Conservation (phyloP, 257 asterid species). For the Schizonepeta tenuifolia region DNA sequence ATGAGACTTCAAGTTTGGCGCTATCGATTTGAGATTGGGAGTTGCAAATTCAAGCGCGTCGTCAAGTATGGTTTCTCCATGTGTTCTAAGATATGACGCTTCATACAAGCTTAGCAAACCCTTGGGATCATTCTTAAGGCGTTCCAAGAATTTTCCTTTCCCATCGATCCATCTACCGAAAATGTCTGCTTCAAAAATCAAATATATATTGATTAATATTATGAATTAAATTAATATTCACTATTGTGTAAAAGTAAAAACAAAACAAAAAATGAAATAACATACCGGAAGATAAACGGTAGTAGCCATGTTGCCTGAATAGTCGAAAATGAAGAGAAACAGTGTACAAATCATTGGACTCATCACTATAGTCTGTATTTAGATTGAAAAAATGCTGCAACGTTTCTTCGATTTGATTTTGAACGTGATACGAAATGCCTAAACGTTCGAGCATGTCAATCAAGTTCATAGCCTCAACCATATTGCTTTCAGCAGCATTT, state of each 20-base stretch:
- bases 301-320: slow-evolving; percentile 39
- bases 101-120: slow-evolving; percentile 18
- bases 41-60: slow-evolving; percentile 31
- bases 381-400: not conserved
- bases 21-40: not conserved
- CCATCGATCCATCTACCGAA: slow-evolving; percentile 17
- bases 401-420: slow-evolving; percentile 16
- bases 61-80: slow-evolving; percentile 20
- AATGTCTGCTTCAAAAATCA: slow-evolving; percentile 5
- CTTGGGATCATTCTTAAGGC: slow-evolving; percentile 13
- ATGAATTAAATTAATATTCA: not conserved
- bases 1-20: not conserved
- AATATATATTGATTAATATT: not conserved
- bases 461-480: not conserved
- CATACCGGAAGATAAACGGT: slow-evolving; percentile 6
- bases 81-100: not conserved
- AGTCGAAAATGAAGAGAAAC: slow-evolving; percentile 35
- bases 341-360: slow-evolving; percentile 30
- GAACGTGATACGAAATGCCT: slow-evolving; percentile 33
- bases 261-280: too few relatives aligned
- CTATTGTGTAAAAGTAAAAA: not conserved
- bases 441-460: slow-evolving; percentile 19
- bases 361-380: slow-evolving; percentile 19
- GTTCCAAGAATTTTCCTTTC: slow-evolving; percentile 16
- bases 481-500: not conserved